Evolutionary conservation across 176 grass and related monocot genomes (phyloP), one percentile per base, ranked within the genome.

Genomic region (Rhipidocladum racemiflorum): DNA sequence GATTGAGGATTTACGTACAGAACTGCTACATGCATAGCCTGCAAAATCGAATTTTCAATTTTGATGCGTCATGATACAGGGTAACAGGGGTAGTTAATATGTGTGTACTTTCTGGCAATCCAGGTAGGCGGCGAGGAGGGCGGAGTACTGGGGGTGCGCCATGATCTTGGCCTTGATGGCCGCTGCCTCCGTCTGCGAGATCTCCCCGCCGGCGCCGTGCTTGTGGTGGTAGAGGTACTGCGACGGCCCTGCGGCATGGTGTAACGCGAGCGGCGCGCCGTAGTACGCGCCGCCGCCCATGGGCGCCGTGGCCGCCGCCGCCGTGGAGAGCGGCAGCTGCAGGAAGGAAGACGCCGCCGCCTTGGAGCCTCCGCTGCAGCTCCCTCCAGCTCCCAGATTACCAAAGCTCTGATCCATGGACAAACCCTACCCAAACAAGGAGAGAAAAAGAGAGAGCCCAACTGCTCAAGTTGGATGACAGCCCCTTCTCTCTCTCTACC

Each of bases 71-170:
- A 4, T 50, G 35, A 0, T 69, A 17, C 15, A 9, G 12, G 46
- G 35, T 0, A 61, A 17, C 15, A 9, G 12, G 46, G 17, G 11
- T 34, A 27, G 16, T 3, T 53, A 53, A 23, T 74, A 39, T 5
- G 46, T 16, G 35, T 83, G 57, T 89, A 95, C 97, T 90, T 99
- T 99, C 68, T 94, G 97, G 87, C 97, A 99, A 82, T 96, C 97
- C 46, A 99, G 82, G 78, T 90, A 96, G 61, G 93, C 93, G 49
- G 70, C 81, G 81, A 96, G 87, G 28, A 99, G 91, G 32, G 83
- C 80, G 20, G 93, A 88, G 72, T 96, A 99, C 67, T 92, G 93
- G 7, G 97, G 97, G 71, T 99, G 93, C 57, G 93, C 90, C 51
- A 94, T 87, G 87, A 99, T 96, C 93, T 96, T 96, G 81, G 93